Evolutionary conservation across 2,329 filamentous ascomycete genomes (phyloP).

Genomic region (Fusarium sarcochroum): DNA sequence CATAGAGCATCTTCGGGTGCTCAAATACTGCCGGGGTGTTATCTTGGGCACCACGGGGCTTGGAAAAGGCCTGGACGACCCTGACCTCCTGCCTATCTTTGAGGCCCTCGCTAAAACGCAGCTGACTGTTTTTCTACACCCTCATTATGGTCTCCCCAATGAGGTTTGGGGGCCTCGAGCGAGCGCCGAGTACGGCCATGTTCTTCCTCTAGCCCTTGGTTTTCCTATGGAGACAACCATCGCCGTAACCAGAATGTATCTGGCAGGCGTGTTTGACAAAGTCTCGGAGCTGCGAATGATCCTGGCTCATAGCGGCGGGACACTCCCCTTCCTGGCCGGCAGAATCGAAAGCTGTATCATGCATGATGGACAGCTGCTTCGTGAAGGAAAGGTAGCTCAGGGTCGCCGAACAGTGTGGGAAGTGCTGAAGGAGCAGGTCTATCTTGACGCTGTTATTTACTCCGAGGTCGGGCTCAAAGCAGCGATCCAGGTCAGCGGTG

Average conservation of each 20-base stretch:
- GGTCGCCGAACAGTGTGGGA: slow-evolving; percentile 67
- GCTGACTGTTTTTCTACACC: slow-evolving; percentile 86
- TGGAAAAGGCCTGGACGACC: slow-evolving; percentile 85
- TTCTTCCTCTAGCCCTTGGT: slow-evolving; percentile 85
- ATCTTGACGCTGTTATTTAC: slow-evolving; percentile 89
- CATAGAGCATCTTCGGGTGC: slow-evolving; percentile 71
- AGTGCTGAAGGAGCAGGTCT: slow-evolving; percentile 79
- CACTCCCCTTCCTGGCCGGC: slow-evolving; percentile 88
- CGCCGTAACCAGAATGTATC: slow-evolving; percentile 86
- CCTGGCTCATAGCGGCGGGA: slow-evolving; percentile 89
- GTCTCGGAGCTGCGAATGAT: slow-evolving; percentile 79
- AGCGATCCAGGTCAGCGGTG: slow-evolving; percentile 76
- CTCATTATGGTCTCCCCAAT: slow-evolving; percentile 89
- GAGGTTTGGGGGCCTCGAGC: slow-evolving; percentile 83
- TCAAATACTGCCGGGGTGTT: slow-evolving; percentile 83
- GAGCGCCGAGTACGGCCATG: slow-evolving; percentile 82
- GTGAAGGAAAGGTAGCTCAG: slow-evolving; percentile 68
- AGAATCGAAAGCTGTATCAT: slow-evolving; percentile 88
- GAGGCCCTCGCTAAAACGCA: slow-evolving; percentile 74
- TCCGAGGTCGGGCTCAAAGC: slow-evolving; percentile 80
- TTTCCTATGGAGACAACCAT: slow-evolving; percentile 96
- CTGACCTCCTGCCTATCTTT: slow-evolving; percentile 79
- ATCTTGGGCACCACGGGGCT: slow-evolving; percentile 89
- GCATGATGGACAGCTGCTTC: slow-evolving; percentile 83
- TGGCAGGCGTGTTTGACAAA: slow-evolving; percentile 87